Conservation (phyloP, 495 filamentous ascomycete genomes). For the Podospora pseudoanserina region DNA sequence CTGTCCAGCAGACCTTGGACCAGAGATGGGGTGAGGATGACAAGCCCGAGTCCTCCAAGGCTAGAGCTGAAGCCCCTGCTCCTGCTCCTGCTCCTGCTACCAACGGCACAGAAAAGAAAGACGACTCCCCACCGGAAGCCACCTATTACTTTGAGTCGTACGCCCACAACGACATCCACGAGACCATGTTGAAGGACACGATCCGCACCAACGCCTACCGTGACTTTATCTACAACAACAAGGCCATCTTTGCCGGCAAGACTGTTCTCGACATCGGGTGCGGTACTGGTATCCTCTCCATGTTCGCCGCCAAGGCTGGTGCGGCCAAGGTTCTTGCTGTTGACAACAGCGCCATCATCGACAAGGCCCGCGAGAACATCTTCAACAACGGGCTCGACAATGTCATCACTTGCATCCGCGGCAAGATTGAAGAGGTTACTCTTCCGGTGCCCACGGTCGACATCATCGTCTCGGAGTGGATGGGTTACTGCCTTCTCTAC, state of each 20-base stretch:
- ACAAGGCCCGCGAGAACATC: conserved; percentile 90
- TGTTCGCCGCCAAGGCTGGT: conserved; percentile 94
- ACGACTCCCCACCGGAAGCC: conserved; percentile 53
- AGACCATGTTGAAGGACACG: conserved; percentile 93
- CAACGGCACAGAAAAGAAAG: conserved; percentile 19
- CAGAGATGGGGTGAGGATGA: conserved; percentile 57
- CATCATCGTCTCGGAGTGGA: conserved; percentile 99
- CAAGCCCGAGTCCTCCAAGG: conserved; percentile 13
- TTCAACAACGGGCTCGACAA: conserved; percentile 75
- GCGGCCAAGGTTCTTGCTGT: conserved; percentile 94
- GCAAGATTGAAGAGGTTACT: conserved; percentile 91
- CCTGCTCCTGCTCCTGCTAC: not conserved
- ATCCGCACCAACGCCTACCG: conserved; percentile 94
- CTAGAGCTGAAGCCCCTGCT: conserved; percentile 8
- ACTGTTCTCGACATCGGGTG: conserved; percentile 97
- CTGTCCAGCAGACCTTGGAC: conserved; percentile 67
- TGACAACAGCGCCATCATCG: conserved; percentile 94
- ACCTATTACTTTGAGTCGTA: conserved; percentile 82
- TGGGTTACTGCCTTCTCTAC: conserved; percentile 98
- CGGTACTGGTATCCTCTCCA: conserved; percentile 73
- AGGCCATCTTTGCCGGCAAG: conserved; percentile 95
- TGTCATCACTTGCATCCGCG: conserved; percentile 86
- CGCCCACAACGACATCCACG: conserved; percentile 78
- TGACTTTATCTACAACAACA: conserved; percentile 96
- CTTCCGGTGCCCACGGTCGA: conserved; percentile 90